Evolutionary conservation across 768 basidiomycete species (phyloP).

Genomic region (Tylopilus rubrobrunneus): DNA sequence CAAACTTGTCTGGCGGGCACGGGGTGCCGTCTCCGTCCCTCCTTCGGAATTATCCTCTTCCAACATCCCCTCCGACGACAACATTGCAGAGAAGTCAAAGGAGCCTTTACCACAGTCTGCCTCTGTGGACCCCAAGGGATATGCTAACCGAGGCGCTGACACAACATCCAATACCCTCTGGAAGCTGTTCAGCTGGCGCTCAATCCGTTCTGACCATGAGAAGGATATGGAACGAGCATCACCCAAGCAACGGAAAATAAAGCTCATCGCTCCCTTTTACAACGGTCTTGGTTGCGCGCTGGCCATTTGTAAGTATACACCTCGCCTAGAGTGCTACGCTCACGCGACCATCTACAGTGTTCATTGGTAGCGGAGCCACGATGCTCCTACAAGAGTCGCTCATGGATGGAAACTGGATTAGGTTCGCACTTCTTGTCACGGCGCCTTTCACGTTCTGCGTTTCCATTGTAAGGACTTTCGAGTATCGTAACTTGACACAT

Average conservation of each 20-base stretch:
- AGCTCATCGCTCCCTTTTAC: constrained; percentile 70
- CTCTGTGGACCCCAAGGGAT: constrained; percentile 3
- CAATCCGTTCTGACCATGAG: constrained; percentile 36
- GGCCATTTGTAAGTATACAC: constrained; percentile 49
- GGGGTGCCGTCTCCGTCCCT: constrained; percentile 33
- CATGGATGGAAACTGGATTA: constrained; percentile 56
- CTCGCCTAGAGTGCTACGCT: not conserved
- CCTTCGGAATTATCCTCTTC: constrained; percentile 41
- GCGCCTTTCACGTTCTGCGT: constrained; percentile 74
- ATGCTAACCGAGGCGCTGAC: not conserved
- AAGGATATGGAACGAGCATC: constrained; percentile 52
- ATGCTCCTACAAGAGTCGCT: constrained; percentile 63
- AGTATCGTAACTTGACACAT: not conserved
- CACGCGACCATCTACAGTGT: constrained; percentile 42
- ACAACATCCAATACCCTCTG: constrained; percentile 8
- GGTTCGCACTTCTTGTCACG: constrained; percentile 65
- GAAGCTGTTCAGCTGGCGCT: constrained; percentile 41
- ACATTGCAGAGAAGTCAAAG: constrained; percentile 48
- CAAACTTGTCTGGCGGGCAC: constrained; percentile 70
- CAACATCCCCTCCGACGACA: constrained; percentile 48
- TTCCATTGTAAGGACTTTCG: constrained; percentile 51
- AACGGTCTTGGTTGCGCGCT: constrained; percentile 66
- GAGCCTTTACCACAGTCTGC: constrained; percentile 17
- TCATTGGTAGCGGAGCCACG: constrained; percentile 58
- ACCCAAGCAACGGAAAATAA: constrained; percentile 42